Conservation (phyloP, 1,284 basidiomycete genomes). For the Malassezia brasiliensis region DNA sequence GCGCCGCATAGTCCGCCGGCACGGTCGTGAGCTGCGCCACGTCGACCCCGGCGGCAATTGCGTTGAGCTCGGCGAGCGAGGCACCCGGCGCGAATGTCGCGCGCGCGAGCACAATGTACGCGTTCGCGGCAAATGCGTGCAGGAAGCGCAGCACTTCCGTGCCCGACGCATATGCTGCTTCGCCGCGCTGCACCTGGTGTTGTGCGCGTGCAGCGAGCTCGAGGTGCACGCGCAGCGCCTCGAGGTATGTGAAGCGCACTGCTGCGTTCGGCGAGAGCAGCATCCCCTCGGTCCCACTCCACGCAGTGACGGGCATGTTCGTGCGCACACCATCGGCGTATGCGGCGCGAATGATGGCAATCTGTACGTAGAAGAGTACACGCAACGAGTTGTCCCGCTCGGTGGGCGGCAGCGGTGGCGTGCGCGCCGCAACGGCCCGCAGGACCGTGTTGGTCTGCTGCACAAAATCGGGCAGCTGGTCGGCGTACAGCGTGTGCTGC, state of each 20-base stretch:
- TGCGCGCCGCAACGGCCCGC: slow-evolving; percentile 61
- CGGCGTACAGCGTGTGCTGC: slow-evolving; percentile 85
- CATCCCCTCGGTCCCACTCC: slow-evolving; percentile 7
- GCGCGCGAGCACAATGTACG: slow-evolving; percentile 29
- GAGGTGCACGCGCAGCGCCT: slow-evolving; percentile 10
- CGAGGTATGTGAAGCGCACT: slow-evolving; percentile 12
- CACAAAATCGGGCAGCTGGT: slow-evolving; percentile 87
- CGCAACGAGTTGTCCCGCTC: slow-evolving; percentile 60
- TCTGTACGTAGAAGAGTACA: slow-evolving; percentile 61
- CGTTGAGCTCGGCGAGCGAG: slow-evolving; percentile 27
- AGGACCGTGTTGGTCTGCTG: slow-evolving; percentile 71
- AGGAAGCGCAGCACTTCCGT: slow-evolving; percentile 27
- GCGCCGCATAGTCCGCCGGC: slow-evolving; percentile 60
- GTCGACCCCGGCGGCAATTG: slow-evolving; percentile 18
- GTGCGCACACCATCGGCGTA: slow-evolving; percentile 19
- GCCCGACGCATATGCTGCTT: slow-evolving; percentile 1
- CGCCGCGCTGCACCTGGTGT: not conserved
- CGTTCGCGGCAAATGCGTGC: slow-evolving; percentile 35
- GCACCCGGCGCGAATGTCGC: slow-evolving; percentile 20
- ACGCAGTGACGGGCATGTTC: slow-evolving; percentile 10
- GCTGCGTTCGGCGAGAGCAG: slow-evolving; percentile 5
- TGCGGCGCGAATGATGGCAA: slow-evolving; percentile 58
- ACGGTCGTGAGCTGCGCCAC: slow-evolving; percentile 51
- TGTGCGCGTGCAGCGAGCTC: slow-evolving; percentile 17
- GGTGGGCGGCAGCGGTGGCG: slow-evolving; percentile 52